Conservation (phyloP, 2,329 filamentous ascomycete species). For the Neofusicoccum umdonicola region DNA sequence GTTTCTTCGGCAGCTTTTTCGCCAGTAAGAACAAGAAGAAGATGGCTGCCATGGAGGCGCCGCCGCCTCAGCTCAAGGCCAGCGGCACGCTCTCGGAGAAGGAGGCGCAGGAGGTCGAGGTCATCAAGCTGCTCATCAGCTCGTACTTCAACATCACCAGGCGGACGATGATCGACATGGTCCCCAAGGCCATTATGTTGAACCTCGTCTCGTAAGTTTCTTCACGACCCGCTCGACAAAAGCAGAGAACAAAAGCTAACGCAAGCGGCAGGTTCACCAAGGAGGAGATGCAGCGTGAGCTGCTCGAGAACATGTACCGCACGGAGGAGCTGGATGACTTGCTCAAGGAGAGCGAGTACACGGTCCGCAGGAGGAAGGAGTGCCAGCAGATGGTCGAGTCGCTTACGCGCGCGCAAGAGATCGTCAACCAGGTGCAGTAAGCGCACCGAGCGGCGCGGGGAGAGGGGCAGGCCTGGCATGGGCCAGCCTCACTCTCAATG, state of each 20-base stretch:
- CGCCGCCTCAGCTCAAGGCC: conserved; percentile 88
- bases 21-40: conserved; percentile 99
- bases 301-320: conserved; percentile 97
- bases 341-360: conserved; percentile 98
- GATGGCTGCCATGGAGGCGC: conserved; percentile 98
- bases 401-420: conserved; percentile 84
- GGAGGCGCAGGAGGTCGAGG: conserved; percentile 93
- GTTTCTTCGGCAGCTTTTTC: conserved; percentile 98
- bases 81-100: conserved; percentile 91
- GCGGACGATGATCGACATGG: conserved; percentile 99
- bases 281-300: conserved; percentile 96
- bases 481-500: background rate
- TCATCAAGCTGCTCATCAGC: conserved; percentile 95
- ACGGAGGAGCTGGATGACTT: conserved; percentile 86
- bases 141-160: conserved; percentile 99
- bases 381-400: conserved; percentile 99
- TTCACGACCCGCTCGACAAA: no score
- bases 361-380: conserved; percentile 89
- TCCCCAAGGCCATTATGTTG: conserved; percentile 98
- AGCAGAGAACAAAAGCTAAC: background rate
- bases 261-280: conserved; percentile 71
- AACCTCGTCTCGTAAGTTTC: conserved; percentile 81
- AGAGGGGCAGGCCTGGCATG: background rate
- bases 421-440: conserved; percentile 75
- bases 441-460: conserved; percentile 6